Conservation (phyloP, 495 filamentous ascomycete genomes). For the Cladorrhinum samala region DNA sequence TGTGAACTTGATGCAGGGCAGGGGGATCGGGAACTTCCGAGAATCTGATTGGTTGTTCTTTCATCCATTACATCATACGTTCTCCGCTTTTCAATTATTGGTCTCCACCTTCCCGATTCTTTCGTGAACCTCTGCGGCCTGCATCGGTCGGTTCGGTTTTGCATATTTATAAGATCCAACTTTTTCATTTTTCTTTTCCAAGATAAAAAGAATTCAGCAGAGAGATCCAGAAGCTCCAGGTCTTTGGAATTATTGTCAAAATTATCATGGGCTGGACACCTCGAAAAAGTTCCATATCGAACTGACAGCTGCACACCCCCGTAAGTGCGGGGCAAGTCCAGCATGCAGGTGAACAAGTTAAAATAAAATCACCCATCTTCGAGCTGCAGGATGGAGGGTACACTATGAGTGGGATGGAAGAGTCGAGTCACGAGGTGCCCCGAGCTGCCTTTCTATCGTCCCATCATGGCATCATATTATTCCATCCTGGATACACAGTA, state of each 20-base stretch:
- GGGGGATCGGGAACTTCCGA: not conserved
- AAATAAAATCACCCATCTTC: not conserved
- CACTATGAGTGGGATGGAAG: not conserved
- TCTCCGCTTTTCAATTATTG: not conserved
- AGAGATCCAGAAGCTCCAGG: no score
- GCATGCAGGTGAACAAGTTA: not conserved
- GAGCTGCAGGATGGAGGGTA: not conserved
- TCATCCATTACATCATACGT: slow-evolving; percentile 3
- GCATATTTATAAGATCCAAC: not conserved
- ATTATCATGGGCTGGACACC: no score
- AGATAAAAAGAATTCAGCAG: not conserved
- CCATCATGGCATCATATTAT: no score
- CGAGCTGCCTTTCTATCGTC: no score
- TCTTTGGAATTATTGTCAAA: no score
- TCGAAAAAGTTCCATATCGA: not conserved
- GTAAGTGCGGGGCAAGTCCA: not conserved
- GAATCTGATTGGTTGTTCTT: not conserved
- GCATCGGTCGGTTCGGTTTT: not conserved
- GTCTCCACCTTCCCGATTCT: not conserved
- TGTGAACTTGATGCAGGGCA: not conserved
- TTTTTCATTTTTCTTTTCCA: not conserved
- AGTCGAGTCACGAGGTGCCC: no score
- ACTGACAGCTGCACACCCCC: not conserved
- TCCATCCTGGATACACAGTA: no score
- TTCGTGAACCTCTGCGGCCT: slow-evolving; percentile 4